phyloP scores from a whole-genome alignment of 805 yeast species.

The Candida maesae region DNA sequence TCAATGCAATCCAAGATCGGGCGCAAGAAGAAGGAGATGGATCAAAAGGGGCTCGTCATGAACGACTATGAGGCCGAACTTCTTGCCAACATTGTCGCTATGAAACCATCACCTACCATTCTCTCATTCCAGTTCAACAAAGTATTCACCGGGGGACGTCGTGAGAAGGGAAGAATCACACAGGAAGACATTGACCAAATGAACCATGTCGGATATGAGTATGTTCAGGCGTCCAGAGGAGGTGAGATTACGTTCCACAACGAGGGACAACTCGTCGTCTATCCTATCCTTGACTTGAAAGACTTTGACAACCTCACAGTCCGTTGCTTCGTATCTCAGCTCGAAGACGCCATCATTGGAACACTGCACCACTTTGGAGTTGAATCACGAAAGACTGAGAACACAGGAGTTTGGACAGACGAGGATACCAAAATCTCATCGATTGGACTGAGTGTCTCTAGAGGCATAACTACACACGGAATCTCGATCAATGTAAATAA shows the following conservation, averaged over 20 bases:
- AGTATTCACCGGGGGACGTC: conserved; percentile 88
- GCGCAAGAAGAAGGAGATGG: conserved; percentile 36
- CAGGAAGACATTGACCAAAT: conserved; percentile 21
- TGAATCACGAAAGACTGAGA: conserved; percentile 45
- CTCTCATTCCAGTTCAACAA: conserved; percentile 83
- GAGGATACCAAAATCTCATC: conserved; percentile 69
- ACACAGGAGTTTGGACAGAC: conserved; percentile 88
- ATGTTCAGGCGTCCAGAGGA: conserved; percentile 81
- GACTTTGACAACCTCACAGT: conserved; percentile 54
- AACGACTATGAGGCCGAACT: conserved; percentile 46
- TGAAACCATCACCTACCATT: conserved; percentile 62
- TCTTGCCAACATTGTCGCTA: conserved; percentile 37
- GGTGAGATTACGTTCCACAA: conserved; percentile 98
- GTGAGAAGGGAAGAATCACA: conserved; percentile 56
- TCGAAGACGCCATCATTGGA: conserved; percentile 54
- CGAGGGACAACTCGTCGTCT: conserved; percentile 87
- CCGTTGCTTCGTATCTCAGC: conserved; percentile 60
- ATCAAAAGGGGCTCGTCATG: conserved; percentile 36
- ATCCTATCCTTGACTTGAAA: conserved; percentile 70
- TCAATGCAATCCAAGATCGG: conserved; percentile 45
- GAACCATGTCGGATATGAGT: conserved; percentile 47
- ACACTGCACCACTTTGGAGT: conserved; percentile 41
- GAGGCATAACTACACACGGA: conserved; percentile 88
- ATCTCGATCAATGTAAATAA: conserved; percentile 76
- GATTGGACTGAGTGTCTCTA: conserved; percentile 80